Evolutionary conservation across 73 alveolate species (phyloP).

Genomic region (Tetrahymena malaccensis): DNA sequence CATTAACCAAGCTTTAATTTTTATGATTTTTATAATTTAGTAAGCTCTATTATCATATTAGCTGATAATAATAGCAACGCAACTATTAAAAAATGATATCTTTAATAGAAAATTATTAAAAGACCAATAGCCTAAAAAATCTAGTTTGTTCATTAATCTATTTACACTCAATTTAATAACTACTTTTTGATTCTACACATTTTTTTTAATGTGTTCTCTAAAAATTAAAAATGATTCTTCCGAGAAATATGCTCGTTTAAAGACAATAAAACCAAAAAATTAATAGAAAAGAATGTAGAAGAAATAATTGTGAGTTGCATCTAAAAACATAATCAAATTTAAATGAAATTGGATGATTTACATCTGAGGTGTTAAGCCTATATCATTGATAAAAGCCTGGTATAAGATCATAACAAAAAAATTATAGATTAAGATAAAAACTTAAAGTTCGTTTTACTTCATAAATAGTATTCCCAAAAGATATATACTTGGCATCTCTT

Average conservation of each 20-base stretch:
- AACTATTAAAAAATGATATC: no score
- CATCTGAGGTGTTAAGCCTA: background rate
- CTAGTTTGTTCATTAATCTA: background rate
- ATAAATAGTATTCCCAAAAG: no score
- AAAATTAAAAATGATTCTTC: background rate
- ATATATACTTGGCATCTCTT: background rate
- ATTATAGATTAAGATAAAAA: no score
- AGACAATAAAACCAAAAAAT: background rate
- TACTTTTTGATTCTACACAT: background rate
- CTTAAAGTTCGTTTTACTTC: background rate
- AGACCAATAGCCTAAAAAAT: background rate
- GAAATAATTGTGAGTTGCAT: background rate
- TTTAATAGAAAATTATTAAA: no score
- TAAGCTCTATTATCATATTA: no score
- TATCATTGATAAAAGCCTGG: background rate
- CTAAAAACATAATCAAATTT: background rate
- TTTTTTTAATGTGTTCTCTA: background rate
- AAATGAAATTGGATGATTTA: background rate
- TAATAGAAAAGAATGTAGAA: background rate
- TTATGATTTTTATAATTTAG: no score
- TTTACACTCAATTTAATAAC: background rate
- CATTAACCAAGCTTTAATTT: no score
- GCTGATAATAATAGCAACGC: no score
- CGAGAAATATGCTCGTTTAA: background rate
- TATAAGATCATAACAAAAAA: background rate